Conservation (phyloP, 2,329 filamentous ascomycete species). For the Aspergillus japonicus region DNA sequence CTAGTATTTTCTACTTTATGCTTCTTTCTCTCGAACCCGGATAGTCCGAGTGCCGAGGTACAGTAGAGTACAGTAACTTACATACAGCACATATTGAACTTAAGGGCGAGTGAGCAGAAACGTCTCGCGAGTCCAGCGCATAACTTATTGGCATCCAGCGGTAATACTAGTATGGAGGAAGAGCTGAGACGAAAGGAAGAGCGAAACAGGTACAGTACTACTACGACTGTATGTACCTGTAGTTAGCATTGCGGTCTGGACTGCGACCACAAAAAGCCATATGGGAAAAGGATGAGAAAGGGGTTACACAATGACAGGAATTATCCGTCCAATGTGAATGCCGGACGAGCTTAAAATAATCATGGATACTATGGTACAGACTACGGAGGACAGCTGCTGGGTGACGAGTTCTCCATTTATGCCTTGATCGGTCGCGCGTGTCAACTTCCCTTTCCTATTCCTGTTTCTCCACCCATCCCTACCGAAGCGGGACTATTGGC, state of each 20-base stretch:
- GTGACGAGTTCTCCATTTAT: constrained; percentile 7
- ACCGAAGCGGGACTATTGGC: constrained; percentile 37
- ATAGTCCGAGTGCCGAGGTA: neutral
- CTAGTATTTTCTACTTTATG: neutral
- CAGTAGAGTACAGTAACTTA: no score
- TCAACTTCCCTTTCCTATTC: constrained; percentile 2
- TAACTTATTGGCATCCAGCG: no score
- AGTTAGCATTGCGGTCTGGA: neutral
- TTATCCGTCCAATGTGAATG: constrained; percentile 8
- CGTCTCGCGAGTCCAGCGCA: neutral
- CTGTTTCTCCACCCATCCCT: constrained; percentile 19
- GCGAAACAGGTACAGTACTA: no score
- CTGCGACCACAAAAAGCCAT: neutral
- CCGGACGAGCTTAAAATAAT: constrained; percentile 18
- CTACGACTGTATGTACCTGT: no score
- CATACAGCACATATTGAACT: neutral
- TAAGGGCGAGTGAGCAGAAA: neutral
- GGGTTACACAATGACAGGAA: neutral
- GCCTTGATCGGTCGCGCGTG: constrained; percentile 3
- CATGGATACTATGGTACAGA: no score
- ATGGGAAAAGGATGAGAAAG: neutral
- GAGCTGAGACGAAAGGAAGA: no score
- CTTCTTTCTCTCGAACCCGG: neutral
- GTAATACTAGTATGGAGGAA: no score
- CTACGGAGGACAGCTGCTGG: constrained; percentile 1